These are phyloP conservation scores for Phytophthora sp. DNA, from an alignment of 352 stramenopile species.

Conservation along the genomic window DNA sequence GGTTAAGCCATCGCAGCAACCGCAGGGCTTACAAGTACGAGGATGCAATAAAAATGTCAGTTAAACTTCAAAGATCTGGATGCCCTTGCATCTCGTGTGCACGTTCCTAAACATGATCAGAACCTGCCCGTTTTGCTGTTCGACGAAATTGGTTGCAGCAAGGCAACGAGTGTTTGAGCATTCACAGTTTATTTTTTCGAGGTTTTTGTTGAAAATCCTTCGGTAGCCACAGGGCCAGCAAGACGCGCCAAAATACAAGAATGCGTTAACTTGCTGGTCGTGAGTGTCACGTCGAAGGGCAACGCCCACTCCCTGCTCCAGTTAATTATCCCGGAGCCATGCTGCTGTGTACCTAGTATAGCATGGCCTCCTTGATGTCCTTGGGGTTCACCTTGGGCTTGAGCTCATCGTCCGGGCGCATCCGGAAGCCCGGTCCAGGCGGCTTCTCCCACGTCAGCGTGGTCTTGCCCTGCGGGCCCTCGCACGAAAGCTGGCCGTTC, in stretches of 20 bases:
- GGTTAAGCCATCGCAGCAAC: too few species aligned
- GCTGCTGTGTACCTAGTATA: constrained; percentile 64
- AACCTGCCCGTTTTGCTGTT: too few species aligned
- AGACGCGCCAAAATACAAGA: constrained; percentile 29
- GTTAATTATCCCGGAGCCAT: constrained; percentile 30
- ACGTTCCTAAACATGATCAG: too few species aligned
- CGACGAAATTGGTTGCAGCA: too few species aligned
- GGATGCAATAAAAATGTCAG: too few species aligned
- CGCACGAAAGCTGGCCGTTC: constrained; percentile 99
- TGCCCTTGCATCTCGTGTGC: too few species aligned
- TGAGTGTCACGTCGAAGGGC: constrained; percentile 9
- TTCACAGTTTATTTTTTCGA: constrained; percentile 39
- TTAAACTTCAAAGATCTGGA: too few species aligned
- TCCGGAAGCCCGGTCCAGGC: constrained; percentile 87
- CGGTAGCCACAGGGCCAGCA: constrained; percentile 19
- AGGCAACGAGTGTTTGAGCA: constrained; percentile 25
- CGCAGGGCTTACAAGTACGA: too few species aligned
- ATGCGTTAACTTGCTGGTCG: constrained; percentile 24
- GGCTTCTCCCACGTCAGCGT: constrained; percentile 89
- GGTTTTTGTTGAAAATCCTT: constrained; percentile 25
- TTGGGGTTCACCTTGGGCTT: constrained; percentile 95
- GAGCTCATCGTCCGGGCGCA: constrained; percentile 91
- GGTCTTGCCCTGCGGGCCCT: constrained; percentile 97
- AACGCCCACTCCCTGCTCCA: constrained; percentile 18
- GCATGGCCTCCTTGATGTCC: constrained; percentile 91